Percentiles rank a stretch among this genome's conserved stretches.
These are phyloP conservation scores for Plasmodium fragile DNA, from an alignment of 169 alveolate genomes.

Conservation along the genomic window DNA sequence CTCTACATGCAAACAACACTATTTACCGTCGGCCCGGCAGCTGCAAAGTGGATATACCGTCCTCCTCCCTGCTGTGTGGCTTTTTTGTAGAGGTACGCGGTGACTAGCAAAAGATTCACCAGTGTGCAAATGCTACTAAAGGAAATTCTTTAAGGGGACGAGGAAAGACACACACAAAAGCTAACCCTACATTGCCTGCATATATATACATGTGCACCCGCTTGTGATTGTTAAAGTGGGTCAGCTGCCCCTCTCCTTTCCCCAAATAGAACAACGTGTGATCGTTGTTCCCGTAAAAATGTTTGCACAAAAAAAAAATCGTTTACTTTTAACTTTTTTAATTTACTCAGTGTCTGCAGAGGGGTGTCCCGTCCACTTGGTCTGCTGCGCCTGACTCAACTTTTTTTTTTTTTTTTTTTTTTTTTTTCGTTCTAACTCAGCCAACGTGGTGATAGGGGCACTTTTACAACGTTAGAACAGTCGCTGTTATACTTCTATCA, in stretches of 20 bases:
- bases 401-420: neutral
- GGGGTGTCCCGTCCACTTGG: neutral
- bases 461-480: slow-evolving; percentile 6
- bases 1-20: no score
- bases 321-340: neutral
- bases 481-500: neutral
- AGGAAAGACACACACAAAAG: neutral
- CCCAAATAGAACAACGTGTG: neutral
- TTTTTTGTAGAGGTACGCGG: neutral
- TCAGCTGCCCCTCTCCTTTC: neutral
- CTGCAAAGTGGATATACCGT: neutral
- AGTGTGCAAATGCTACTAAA: neutral
- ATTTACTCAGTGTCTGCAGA: neutral
- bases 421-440: neutral
- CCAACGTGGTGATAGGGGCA: neutral
- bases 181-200: neutral
- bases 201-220: neutral
- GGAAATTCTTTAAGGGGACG: neutral
- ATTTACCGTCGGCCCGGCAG: neutral
- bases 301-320: neutral
- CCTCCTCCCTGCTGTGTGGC: neutral
- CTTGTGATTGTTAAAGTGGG: neutral
- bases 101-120: neutral
- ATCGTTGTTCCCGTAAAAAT: neutral
- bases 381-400: neutral